Percentiles rank a stretch among this genome's conserved stretches.
Conservation (phyloP, 352 stramenopile species). For the Vaucheria bursata region DNA sequence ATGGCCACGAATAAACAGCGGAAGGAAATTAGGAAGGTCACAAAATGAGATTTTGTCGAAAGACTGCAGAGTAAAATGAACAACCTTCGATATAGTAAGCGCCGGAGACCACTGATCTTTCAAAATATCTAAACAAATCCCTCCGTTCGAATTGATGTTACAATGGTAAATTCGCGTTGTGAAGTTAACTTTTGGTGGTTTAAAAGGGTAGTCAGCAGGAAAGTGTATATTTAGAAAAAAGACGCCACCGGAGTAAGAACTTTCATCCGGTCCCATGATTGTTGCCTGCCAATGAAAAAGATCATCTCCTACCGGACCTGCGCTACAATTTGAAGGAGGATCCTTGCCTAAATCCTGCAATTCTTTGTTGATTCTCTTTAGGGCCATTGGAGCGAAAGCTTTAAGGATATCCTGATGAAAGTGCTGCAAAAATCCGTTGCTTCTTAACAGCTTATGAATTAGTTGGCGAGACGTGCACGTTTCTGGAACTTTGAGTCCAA, state of each 20-base stretch:
- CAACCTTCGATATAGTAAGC: constrained; percentile 95
- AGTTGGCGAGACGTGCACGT: no score
- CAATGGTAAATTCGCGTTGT: constrained; percentile 97
- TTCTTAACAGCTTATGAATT: no score
- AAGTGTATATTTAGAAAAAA: constrained; percentile 99
- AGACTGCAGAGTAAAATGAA: no score
- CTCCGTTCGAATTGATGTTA: constrained; percentile 94
- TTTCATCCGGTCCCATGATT: constrained; percentile 79
- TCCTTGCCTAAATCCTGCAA: constrained; percentile 83
- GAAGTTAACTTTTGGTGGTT: constrained; percentile 78
- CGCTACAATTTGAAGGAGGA: constrained; percentile 94
- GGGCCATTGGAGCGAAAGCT: no score
- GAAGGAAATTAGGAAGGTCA: no score
- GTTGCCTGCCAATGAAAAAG: constrained; percentile 82
- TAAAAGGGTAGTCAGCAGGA: constrained; percentile 98
- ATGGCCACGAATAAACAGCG: no score
- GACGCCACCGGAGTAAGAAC: constrained; percentile 89
- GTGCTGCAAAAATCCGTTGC: no score
- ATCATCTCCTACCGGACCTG: constrained; percentile 92
- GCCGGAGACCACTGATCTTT: constrained; percentile 98
- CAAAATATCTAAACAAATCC: constrained; percentile 97
- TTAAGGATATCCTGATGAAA: no score
- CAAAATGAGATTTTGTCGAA: no score
- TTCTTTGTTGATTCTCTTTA: constrained; percentile 92
- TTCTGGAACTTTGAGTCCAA: no score